Percentiles rank a stretch among this genome's conserved stretches.
These are phyloP conservation scores for Neurospora sp. DNA, from an alignment of 495 filamentous ascomycete genomes.

Conservation along the genomic window DNA sequence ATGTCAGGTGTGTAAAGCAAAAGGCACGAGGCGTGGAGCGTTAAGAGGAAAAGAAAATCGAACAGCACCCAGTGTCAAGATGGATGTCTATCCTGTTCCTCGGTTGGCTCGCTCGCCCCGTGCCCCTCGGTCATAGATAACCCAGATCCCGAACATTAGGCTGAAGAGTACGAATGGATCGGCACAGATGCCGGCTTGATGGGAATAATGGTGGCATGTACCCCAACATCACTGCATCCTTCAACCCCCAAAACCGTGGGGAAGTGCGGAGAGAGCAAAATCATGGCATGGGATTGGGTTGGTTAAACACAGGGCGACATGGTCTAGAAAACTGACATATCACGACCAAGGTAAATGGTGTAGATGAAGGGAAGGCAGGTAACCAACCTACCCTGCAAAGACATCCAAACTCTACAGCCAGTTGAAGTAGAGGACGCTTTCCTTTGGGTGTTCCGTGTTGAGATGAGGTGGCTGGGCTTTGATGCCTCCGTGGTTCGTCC, in stretches of 20 bases:
- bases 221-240: background rate
- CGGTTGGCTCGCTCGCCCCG: background rate
- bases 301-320: background rate
- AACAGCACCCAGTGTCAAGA: background rate
- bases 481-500: background rate
- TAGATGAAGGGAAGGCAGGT: background rate
- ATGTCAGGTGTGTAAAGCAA: background rate
- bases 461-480: background rate
- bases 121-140: constrained; percentile 6
- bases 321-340: background rate
- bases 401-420: background rate
- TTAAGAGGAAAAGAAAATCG: background rate
- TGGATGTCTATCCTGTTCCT: background rate
- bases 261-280: background rate
- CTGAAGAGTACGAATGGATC: constrained; percentile 1
- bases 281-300: background rate
- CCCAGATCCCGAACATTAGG: constrained; percentile 7
- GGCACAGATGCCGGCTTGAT: background rate
- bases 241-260: background rate
- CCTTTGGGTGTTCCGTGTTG: background rate
- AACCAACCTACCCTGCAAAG: background rate
- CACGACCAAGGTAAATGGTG: background rate
- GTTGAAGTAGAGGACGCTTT: background rate
- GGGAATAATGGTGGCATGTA: background rate
- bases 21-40: background rate